Percentiles rank a stretch among this genome's conserved stretches.
Conservation (phyloP, 208 protist genomes). For the Leishmania tarentolae region DNA sequence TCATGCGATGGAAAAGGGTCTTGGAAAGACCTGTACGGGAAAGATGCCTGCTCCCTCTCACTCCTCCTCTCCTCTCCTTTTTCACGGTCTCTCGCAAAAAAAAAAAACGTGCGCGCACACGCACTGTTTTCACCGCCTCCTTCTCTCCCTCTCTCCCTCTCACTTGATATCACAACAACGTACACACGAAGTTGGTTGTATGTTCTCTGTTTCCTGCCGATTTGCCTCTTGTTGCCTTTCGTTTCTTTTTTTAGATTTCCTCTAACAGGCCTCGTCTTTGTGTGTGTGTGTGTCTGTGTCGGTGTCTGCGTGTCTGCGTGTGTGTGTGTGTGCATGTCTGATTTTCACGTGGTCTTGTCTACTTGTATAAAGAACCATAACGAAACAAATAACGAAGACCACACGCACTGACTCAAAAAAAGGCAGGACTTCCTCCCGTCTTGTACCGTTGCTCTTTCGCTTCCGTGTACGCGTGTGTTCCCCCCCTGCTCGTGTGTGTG, state of each 20-base stretch:
- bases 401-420: background rate
- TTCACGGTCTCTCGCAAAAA: background rate
- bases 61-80: background rate
- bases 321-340: background rate
- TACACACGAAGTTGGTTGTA: constrained; percentile 7
- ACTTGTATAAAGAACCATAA: background rate
- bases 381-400: background rate
- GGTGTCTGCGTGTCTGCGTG: background rate
- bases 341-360: background rate
- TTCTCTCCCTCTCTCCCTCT: background rate
- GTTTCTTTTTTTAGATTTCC: background rate
- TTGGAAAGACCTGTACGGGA: background rate
- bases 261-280: background rate
- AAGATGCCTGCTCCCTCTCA: background rate
- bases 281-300: background rate
- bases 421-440: background rate
- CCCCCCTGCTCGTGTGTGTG: background rate
- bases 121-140: background rate
- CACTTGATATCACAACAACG: background rate
- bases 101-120: background rate
- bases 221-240: constrained; percentile 6
- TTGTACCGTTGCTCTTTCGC: background rate
- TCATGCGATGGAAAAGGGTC: background rate
- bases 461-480: background rate
- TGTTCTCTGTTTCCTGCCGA: background rate